phyloP scores from a whole-genome alignment of 169 alveolate genomes.

The Plasmodium blacklocki region DNA sequence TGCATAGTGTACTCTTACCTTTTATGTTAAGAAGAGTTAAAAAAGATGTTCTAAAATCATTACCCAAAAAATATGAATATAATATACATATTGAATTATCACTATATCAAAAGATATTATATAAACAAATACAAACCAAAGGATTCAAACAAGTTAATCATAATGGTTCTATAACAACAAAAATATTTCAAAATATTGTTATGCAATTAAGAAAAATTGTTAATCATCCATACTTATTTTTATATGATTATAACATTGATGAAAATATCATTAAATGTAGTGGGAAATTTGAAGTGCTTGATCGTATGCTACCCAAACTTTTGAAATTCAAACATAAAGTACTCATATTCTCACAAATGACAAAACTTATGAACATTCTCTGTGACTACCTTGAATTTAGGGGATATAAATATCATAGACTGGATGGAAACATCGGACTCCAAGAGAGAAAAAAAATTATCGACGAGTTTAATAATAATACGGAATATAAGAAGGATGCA shows the following conservation, averaged over 20 bases:
- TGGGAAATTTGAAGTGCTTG: constrained; percentile 94
- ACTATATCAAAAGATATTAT: constrained; percentile 94
- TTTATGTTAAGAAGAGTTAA: constrained; percentile 98
- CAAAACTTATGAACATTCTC: constrained; percentile 94
- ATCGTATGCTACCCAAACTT: constrained; percentile 86
- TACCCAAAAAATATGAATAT: constrained; percentile 96
- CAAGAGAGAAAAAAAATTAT: constrained; percentile 90
- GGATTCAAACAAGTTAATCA: constrained; percentile 80
- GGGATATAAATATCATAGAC: constrained; percentile 93
- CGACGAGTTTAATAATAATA: constrained; percentile 13
- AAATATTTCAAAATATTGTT: constrained; percentile 89
- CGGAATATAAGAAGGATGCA: neutral
- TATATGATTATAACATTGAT: constrained; percentile 91
- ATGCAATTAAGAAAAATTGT: constrained; percentile 99
- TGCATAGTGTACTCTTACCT: constrained; percentile 97
- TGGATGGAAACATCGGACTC: constrained; percentile 97
- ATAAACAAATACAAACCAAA: constrained; percentile 90
- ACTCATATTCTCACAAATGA: constrained; percentile 94
- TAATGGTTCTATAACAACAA: constrained; percentile 65
- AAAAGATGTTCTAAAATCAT: constrained; percentile 96
- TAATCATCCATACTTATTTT: constrained; percentile 96
- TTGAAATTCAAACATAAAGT: constrained; percentile 87
- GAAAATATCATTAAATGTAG: constrained; percentile 91
- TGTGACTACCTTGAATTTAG: constrained; percentile 95
- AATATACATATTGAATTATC: constrained; percentile 93